phyloP scores from a whole-genome alignment of 2,329 filamentous ascomycete genomes.

The Fusarium buxicola region DNA sequence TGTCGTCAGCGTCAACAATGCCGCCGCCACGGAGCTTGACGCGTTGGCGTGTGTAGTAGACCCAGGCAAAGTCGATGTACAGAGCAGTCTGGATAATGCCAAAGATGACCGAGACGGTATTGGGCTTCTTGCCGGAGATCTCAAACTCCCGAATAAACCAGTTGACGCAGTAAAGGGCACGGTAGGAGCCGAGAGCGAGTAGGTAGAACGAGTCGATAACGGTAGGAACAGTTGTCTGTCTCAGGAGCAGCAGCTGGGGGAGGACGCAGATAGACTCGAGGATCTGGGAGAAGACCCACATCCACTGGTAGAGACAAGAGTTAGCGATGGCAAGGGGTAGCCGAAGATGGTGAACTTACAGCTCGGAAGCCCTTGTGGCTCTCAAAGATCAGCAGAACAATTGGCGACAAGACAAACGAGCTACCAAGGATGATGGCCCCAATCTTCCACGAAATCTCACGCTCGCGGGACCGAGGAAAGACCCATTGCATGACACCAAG shows the following conservation, averaged over 20 bases:
- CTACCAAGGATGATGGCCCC: constrained; percentile 76
- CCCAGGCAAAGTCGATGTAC: constrained; percentile 95
- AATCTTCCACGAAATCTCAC: constrained; percentile 94
- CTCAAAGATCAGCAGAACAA: constrained; percentile 77
- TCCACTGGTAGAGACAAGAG: constrained; percentile 64
- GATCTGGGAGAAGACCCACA: constrained; percentile 90
- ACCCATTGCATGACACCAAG: constrained; percentile 88
- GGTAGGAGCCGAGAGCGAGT: constrained; percentile 86
- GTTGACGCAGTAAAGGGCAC: constrained; percentile 89
- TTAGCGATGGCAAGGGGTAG: constrained; percentile 11
- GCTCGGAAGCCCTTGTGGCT: constrained; percentile 60
- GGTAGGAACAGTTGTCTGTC: constrained; percentile 94
- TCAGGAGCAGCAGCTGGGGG: constrained; percentile 89
- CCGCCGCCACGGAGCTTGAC: constrained; percentile 91
- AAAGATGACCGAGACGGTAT: constrained; percentile 83
- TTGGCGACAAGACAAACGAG: constrained; percentile 75
- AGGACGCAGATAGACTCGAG: constrained; percentile 92
- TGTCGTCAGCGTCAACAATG: constrained; percentile 89
- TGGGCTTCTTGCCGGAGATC: constrained; percentile 67
- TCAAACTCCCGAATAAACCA: constrained; percentile 82
- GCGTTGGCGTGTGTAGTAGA: constrained; percentile 92
- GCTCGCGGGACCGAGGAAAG: constrained; percentile 87
- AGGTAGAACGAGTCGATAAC: constrained; percentile 98
- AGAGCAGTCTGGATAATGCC: constrained; percentile 89
- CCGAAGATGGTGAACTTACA: constrained; percentile 54